Base-by-base conservation (phyloP, 2,329 filamentous ascomycete species). In the Biscogniauxia mediterranea region DNA sequence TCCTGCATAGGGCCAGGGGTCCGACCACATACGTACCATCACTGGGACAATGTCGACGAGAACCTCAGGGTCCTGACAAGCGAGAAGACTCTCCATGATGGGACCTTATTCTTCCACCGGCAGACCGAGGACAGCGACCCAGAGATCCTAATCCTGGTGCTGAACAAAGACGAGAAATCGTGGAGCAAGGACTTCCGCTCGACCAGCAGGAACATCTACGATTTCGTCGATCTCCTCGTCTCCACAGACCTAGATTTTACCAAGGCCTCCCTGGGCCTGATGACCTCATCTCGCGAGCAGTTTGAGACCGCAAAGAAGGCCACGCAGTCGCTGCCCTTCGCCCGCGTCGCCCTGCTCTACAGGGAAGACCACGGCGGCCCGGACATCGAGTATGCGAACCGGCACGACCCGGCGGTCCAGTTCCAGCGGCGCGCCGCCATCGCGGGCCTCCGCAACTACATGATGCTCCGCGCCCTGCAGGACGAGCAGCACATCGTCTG, bases 401-500 rank as follows among this genome's bases (percentile, higher is more conserved):
- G 71, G 23, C 66, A 71, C 55, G 63, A 66, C 46, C 58, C 60
- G 15, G 64, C 64, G 38, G 67, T 70, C 17, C 71, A 71, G 62
- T 64, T 62, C 0, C 59, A 68, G 42, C 71, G 72, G 2, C 68
- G 73, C 7, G 64, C 65, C 1, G 58, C 64, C 13, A 69, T 76
- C 17, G 73, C 74, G 2, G 62, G 60, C 26, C 58, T 74, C 38
- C 70, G 75, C 8, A 77, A 76, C 57, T 71, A 74, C 57, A 69
- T 76, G 2, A 75, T 74, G 71, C 60, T 70, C 23, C 66, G 69
- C 21, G 66, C 65, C 3, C 57, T 76, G 42, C 61, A 66, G 26
- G 72, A 74, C 32, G 73, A 75, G 61, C 50, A 67, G 53, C 74
- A 76, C 57, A 63, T 76, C 21, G 54, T 77, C 25, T 77, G 74